Evolutionary conservation across 768 basidiomycete species (phyloP).

Genomic region (Mycena haematopus): DNA sequence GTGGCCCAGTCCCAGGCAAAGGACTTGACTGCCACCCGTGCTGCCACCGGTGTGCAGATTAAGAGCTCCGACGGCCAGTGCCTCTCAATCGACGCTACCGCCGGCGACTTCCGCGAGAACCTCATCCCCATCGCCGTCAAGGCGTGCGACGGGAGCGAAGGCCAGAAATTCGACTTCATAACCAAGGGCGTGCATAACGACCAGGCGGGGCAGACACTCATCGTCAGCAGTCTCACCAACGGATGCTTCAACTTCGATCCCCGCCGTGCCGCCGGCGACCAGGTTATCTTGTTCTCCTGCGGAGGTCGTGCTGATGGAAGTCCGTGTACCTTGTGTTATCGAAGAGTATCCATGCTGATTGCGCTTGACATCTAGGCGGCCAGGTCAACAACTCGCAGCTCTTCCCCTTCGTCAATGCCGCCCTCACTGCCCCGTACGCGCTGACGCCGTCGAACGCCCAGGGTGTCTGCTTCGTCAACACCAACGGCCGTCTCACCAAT

Average conservation of each 20-base stretch:
- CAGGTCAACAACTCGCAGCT: constrained; percentile 25
- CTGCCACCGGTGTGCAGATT: constrained; percentile 36
- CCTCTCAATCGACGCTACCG: constrained; percentile 37
- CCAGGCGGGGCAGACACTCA: constrained; percentile 33
- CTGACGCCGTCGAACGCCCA: constrained; percentile 18
- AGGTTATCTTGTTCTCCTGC: constrained; percentile 30
- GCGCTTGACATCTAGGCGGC: not conserved
- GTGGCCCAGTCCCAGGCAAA: constrained; percentile 28
- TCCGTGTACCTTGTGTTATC: not conserved
- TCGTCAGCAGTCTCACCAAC: constrained; percentile 37
- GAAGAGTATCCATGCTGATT: not conserved
- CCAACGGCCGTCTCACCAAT: constrained; percentile 26
- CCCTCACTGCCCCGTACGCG: constrained; percentile 22
- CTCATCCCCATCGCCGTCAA: constrained; percentile 38
- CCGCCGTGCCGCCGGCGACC: constrained; percentile 28
- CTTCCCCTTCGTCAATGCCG: constrained; percentile 26
- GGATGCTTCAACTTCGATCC: constrained; percentile 30
- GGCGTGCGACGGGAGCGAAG: constrained; percentile 36
- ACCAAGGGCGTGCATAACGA: constrained; percentile 41
- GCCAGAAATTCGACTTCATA: constrained; percentile 42
- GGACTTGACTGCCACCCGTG: constrained; percentile 39
- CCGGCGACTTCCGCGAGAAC: constrained; percentile 39
- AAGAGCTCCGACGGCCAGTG: constrained; percentile 33
- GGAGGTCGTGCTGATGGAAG: constrained; percentile 30
- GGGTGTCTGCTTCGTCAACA: constrained; percentile 23